Conservation (phyloP, 495 filamentous ascomycete genomes). For the Darksidea phi region DNA sequence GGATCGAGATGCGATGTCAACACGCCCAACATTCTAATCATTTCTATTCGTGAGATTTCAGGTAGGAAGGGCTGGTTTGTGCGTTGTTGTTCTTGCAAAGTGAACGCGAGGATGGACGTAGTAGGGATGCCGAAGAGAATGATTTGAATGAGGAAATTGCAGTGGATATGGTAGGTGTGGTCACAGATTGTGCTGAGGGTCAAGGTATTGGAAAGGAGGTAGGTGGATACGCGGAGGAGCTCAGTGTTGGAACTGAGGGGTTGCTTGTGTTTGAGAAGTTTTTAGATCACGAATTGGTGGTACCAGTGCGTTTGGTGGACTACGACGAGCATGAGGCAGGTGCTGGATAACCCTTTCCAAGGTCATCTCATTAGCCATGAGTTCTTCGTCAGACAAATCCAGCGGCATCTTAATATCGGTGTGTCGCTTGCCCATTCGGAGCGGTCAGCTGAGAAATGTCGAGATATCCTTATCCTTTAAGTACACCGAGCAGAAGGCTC, state of each 20-base stretch:
- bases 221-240: conserved; percentile 9
- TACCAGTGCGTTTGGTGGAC: neutral
- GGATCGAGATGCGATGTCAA: conserved; percentile 19
- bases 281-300: neutral
- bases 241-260: conserved; percentile 3
- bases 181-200: conserved; percentile 8
- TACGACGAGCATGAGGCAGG: neutral
- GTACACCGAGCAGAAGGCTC: conserved; percentile 13
- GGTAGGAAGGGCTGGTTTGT: conserved; percentile 2
- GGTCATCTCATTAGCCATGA: neutral
- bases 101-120: conserved; percentile 11
- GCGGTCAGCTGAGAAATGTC: conserved; percentile 29
- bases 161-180: conserved; percentile 19
- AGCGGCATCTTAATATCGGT: conserved; percentile 23
- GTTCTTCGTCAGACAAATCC: conserved; percentile 21
- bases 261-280: neutral
- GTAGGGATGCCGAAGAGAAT: conserved; percentile 22
- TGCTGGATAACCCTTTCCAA: neutral
- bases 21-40: conserved; percentile 17
- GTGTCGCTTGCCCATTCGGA: conserved; percentile 18
- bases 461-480: conserved; percentile 19
- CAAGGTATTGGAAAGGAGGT: conserved; percentile 8
- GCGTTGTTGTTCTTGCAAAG: conserved; percentile 16
- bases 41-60: conserved; percentile 18
- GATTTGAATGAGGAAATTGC: conserved; percentile 12